These are phyloP conservation scores for Candida piceae DNA, from an alignment of 805 yeast species.

Conservation along the genomic window DNA sequence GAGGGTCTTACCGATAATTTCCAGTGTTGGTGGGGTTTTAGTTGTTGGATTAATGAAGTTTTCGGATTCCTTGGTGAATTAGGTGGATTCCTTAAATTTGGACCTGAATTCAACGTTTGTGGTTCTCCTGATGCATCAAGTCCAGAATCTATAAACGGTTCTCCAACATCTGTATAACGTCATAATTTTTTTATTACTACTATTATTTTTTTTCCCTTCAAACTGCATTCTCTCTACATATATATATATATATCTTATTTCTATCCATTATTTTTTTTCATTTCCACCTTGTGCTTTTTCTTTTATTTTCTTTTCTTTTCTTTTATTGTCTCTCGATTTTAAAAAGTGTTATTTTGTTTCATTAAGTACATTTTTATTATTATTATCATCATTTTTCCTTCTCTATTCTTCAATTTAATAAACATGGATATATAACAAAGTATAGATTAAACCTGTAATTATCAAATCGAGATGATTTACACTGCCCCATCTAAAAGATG, in stretches of 20 bases:
- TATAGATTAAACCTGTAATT: no score
- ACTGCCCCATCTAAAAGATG: no score
- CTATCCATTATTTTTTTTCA: background rate
- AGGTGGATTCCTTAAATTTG: constrained; percentile 43
- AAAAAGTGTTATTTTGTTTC: background rate
- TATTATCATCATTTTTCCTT: background rate
- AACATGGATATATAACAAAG: no score
- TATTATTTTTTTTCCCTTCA: no score
- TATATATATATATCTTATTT: no score
- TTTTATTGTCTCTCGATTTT: no score
- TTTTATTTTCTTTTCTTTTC: no score
- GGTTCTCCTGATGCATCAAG: constrained; percentile 6
- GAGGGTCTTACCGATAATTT: constrained; percentile 51
- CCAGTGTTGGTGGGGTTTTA: constrained; percentile 70
- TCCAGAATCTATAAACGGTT: constrained; percentile 13
- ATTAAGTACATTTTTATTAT: background rate
- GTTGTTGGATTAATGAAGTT: constrained; percentile 76
- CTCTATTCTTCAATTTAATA: no score
- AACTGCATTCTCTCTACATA: no score
- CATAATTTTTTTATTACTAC: no score
- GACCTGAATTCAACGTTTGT: background rate
- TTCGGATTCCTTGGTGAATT: constrained; percentile 61
- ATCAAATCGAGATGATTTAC: no score
- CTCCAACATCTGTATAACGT: no score
- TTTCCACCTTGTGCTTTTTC: background rate